These are phyloP conservation scores for Boletus tomentosulus DNA, from an alignment of 768 basidiomycete genomes.

Conservation along the genomic window DNA sequence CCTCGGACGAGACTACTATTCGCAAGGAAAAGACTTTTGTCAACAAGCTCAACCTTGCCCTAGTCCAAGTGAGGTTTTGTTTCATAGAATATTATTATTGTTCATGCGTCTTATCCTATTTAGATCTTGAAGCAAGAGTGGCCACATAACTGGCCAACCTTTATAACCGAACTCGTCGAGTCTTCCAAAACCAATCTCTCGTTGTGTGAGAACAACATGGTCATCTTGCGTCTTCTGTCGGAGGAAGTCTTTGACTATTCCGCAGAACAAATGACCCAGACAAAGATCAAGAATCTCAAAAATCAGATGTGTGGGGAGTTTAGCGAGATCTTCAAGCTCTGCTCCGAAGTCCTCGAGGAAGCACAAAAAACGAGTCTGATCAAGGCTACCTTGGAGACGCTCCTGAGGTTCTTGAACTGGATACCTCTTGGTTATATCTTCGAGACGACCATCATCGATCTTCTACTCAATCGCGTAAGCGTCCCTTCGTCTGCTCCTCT, in stretches of 20 bases:
- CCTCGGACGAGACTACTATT: constrained; percentile 85
- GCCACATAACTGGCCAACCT: constrained; percentile 98
- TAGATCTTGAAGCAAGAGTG: constrained; percentile 99
- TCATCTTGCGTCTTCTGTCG: constrained; percentile 93
- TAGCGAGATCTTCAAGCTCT: constrained; percentile 96
- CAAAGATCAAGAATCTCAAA: constrained; percentile 95
- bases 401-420: constrained; percentile 97
- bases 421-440: constrained; percentile 99
- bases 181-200: constrained; percentile 95
- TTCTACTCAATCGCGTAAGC: constrained; percentile 84
- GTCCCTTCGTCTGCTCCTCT: constrained; percentile 6
- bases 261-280: constrained; percentile 97
- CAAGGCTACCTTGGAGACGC: constrained; percentile 90
- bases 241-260: constrained; percentile 99
- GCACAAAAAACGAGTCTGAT: constrained; percentile 95
- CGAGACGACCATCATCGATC: constrained; percentile 95
- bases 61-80: constrained; percentile 71
- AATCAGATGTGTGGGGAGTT: constrained; percentile 98
- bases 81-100: not conserved
- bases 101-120: constrained; percentile 5
- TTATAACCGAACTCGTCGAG: constrained; percentile 94
- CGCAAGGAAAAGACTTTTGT: constrained; percentile 91
- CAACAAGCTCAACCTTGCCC: constrained; percentile 94
- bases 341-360: constrained; percentile 93
- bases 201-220: constrained; percentile 99